A percentile compares a stretch with the other conserved stretches of the same genome.
phyloP scores from a whole-genome alignment of 192 early-diverging fungal species.

The Radiomyces spectabilis region DNA sequence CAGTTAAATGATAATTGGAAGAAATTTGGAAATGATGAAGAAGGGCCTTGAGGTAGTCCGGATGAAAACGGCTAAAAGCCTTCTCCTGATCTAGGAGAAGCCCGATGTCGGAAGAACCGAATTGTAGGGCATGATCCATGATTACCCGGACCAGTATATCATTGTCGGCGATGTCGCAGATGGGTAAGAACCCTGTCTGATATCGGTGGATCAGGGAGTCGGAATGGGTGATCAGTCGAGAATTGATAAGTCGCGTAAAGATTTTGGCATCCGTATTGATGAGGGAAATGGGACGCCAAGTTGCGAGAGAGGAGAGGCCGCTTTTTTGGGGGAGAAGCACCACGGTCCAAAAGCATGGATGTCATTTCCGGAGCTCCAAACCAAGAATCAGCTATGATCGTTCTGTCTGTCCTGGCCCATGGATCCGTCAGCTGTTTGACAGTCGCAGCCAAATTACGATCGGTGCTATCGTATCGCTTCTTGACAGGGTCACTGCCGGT shows the following conservation, averaged over 20 bases:
- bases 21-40: neutral
- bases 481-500: no score
- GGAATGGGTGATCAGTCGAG: neutral
- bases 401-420: no score
- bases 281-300: constrained; percentile 4
- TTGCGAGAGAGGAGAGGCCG: constrained; percentile 2
- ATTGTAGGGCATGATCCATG: neutral
- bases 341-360: no score
- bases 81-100: constrained; percentile 10
- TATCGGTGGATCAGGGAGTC: neutral
- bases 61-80: constrained; percentile 4
- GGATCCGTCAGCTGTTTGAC: no score
- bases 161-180: constrained; percentile 6
- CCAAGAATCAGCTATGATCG: no score
- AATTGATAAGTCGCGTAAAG: constrained; percentile 1
- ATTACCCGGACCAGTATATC: neutral
- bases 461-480: no score
- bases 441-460: no score
- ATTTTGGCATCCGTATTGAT: constrained; percentile 9
- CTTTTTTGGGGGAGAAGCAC: constrained; percentile 18
- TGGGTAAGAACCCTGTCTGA: constrained; percentile 11
- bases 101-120: neutral
- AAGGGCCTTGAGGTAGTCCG: neutral
- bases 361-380: no score
- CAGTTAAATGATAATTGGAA: neutral